Evolutionary conservation across 371 early-diverging fungal genomes (phyloP), one percentile per base, ranked within the genome.

Genomic region (Zopfochytrium polystomum): DNA sequence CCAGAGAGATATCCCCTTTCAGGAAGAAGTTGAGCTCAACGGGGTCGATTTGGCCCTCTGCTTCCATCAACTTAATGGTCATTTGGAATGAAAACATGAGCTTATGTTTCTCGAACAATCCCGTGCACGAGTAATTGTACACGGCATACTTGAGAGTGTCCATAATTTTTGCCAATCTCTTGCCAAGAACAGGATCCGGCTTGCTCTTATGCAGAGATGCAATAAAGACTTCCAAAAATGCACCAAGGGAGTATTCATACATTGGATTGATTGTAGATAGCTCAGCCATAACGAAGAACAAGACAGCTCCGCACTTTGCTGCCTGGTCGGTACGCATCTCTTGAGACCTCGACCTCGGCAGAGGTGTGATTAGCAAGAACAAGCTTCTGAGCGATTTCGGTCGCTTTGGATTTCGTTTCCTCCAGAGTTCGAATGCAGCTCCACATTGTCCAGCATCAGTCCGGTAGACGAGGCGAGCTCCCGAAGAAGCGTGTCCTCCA

Each of bases 71-170:
- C 67, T 79, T 81, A 34, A 83, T 75, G 1, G 78, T 76, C 80
- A 83, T 80, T 58, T 83, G 83, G 62, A 80, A 81, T 22, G 83
- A 81, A 58, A 83, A 83, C 80, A 81, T 81, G 23, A 83, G 73
- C 68, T 83, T 83, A 61, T 83, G 82, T 47, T 72, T 70, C 52
- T 83, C 83, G 55, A 83, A 83, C 35, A 83, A 55, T 15, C 83
- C 83, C 2, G 82, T 83, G 60, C 83, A 83, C 1, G 80, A 70
- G 62, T 83, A 81, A 66, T 79, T 80, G 73, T 83, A 83, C 1
- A 80, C 80, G 23, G 80, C 76, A 60, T 80, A 81, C 55, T 81
- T 83, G 23, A 83, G 65, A 3, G 82, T 81, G 56, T 83, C 83
- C 55, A 68, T 79, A 46, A 83, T 83, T 61, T 82, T 81, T 27